Evolutionary conservation across 371 early-diverging fungal species (phyloP), one percentile per base, ranked within the genome.

Genomic region (Mucor piriformis): DNA sequence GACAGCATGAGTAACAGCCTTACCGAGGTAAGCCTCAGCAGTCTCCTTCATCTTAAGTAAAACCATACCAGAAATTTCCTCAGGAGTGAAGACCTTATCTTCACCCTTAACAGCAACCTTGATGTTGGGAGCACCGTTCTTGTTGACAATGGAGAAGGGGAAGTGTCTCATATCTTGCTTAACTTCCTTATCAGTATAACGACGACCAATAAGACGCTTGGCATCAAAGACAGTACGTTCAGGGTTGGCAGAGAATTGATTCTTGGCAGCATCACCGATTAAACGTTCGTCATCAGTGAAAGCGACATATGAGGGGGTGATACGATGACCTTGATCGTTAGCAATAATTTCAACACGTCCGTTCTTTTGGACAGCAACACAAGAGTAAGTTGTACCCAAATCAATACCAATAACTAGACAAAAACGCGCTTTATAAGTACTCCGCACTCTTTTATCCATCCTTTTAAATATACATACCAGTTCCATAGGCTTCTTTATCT

Each of bases 331-430:
- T 66, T 86, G 86, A 50, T 88, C 86, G 73, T 92, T 92, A 62
- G 87, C 85, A 63, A 94, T 87, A 69, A 94, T 92, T 64, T 85
- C 84, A 63, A 93, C 95, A 65, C 91, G 83, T 51, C 97, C 94
- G 64, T 85, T 89, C 80, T 93, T 93, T 74, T 93, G 92, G 47
- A 96, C 89, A 61, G 96, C 91, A 52, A 95, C 95, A 75, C 98
- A 98, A 48, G 98, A 97, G 87, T 98, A 97, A 69, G 99, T 99
- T 61, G 99, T 99, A 72, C 99, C 99, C 70, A 99, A 83, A 87
- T 99, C 99, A 47, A 77, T 77, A 73, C 77, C 77, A 68, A 80
- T 75, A 4, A 76, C 76, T 79, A 68, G 0, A 7, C 54, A 43
- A 52, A 24, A 59, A 53, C 50, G 29, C 40, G 42, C 42, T n/a